Conservation (phyloP, 129 eudicot species). For the Escallonia rubra region DNA sequence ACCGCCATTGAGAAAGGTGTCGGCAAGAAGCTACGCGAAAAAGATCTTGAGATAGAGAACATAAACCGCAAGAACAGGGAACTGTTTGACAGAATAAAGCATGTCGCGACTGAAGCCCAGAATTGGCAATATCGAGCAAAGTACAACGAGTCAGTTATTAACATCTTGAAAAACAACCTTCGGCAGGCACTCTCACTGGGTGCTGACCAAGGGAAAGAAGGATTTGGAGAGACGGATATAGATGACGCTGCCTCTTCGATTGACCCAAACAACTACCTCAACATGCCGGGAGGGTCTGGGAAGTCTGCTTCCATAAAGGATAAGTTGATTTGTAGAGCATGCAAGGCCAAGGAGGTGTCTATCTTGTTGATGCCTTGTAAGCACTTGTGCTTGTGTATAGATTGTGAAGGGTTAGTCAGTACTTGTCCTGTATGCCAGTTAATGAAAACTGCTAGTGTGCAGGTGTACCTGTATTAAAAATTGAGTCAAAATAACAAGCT, state of each 20-base stretch:
- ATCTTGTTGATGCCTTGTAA: slow-evolving; percentile 89
- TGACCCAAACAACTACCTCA: slow-evolving; percentile 53
- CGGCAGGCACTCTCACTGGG: slow-evolving; percentile 72
- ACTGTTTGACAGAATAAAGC: slow-evolving; percentile 69
- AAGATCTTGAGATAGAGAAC: slow-evolving; percentile 69
- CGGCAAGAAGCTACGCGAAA: slow-evolving; percentile 59
- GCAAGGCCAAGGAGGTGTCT: slow-evolving; percentile 65
- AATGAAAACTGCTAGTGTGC: slow-evolving; percentile 64
- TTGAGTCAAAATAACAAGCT: too few species aligned
- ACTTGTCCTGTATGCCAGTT: slow-evolving; percentile 80
- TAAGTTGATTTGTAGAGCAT: slow-evolving; percentile 52
- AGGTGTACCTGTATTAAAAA: slow-evolving; percentile 59
- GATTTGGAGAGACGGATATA: slow-evolving; percentile 69
- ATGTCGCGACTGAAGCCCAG: slow-evolving; percentile 79
- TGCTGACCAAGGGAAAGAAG: slow-evolving; percentile 74
- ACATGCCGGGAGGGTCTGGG: slow-evolving; percentile 20
- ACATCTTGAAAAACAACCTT: slow-evolving; percentile 60
- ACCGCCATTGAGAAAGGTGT: slow-evolving; percentile 56
- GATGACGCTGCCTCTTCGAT: slow-evolving; percentile 81
- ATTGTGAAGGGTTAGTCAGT: slow-evolving; percentile 55
- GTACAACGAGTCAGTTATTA: slow-evolving; percentile 81
- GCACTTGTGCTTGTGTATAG: slow-evolving; percentile 87
- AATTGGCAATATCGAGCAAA: slow-evolving; percentile 91
- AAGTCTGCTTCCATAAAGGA: slow-evolving; percentile 9
- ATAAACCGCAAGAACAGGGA: slow-evolving; percentile 76